Evolutionary conservation across 495 filamentous ascomycete genomes (phyloP).

Genomic region (Hyaloscypha bicolor): DNA sequence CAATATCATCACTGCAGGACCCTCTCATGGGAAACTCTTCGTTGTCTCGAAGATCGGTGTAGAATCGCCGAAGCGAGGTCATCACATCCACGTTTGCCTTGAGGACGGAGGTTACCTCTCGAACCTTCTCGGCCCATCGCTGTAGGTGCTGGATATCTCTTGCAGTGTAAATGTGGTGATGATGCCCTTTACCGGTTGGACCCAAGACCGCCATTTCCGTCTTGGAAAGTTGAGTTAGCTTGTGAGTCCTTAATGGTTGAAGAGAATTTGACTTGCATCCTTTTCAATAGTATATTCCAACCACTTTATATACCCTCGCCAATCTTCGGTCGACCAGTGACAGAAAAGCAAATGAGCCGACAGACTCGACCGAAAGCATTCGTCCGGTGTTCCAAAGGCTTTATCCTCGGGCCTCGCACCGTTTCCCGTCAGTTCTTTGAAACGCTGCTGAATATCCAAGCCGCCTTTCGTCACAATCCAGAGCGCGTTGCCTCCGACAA

Average conservation of each 20-base stretch:
- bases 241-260: neutral
- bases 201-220: conserved; percentile 30
- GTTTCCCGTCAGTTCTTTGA: conserved; percentile 38
- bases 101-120: conserved; percentile 40
- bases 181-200: conserved; percentile 24
- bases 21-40: conserved; percentile 35
- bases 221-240: neutral
- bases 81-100: conserved; percentile 44
- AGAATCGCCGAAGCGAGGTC: conserved; percentile 38
- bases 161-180: conserved; percentile 30
- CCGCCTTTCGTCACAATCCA: conserved; percentile 44
- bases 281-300: conserved; percentile 41
- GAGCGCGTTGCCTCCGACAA: conserved; percentile 37
- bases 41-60: conserved; percentile 35
- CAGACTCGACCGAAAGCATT: conserved; percentile 39
- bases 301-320: conserved; percentile 44
- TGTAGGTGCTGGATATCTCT: conserved; percentile 41
- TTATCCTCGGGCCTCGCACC: conserved; percentile 33
- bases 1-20: conserved; percentile 33
- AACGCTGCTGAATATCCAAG: conserved; percentile 36
- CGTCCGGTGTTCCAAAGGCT: conserved; percentile 31
- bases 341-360: conserved; percentile 43
- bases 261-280: conserved; percentile 28
- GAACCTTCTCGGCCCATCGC: conserved; percentile 39
- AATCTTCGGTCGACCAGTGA: conserved; percentile 46